Conservation (phyloP, 2,329 filamentous ascomycete genomes). For the Penicillium vulpinum region DNA sequence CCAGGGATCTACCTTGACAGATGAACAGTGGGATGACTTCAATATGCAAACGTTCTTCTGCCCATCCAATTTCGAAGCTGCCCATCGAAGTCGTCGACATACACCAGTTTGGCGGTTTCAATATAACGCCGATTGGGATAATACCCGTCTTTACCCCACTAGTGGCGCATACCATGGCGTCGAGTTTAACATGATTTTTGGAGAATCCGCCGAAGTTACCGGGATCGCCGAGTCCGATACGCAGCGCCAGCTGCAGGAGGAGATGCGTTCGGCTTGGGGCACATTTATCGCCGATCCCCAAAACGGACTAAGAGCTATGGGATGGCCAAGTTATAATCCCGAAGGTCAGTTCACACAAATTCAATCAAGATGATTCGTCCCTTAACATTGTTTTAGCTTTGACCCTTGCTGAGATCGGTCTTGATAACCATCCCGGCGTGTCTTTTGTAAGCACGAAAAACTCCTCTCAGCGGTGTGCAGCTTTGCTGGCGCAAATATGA, state of each 20-base stretch:
- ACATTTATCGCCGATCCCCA: constrained; percentile 42
- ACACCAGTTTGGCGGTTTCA: constrained; percentile 49
- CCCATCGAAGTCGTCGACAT: constrained; percentile 33
- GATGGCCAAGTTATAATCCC: constrained; percentile 39
- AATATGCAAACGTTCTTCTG: constrained; percentile 51
- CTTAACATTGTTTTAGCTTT: neutral
- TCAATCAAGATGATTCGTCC: neutral
- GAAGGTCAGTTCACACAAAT: constrained; percentile 3
- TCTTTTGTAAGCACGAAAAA: neutral
- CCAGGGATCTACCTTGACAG: constrained; percentile 41
- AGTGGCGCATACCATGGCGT: constrained; percentile 54
- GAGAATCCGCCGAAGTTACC: constrained; percentile 43
- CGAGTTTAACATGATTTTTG: constrained; percentile 53
- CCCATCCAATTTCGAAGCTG: constrained; percentile 43
- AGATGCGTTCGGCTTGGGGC: constrained; percentile 36
- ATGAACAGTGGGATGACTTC: constrained; percentile 41
- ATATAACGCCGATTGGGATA: constrained; percentile 53
- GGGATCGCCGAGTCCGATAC: constrained; percentile 34
- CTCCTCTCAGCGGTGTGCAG: neutral
- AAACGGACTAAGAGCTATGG: constrained; percentile 33
- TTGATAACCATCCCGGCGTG: neutral
- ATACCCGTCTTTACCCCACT: constrained; percentile 47
- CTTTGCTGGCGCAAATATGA: neutral
- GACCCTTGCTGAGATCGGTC: neutral
- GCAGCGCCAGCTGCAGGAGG: constrained; percentile 34